Evolutionary conservation across 495 filamentous ascomycete genomes (phyloP).

Genomic region (Podospora australis): DNA sequence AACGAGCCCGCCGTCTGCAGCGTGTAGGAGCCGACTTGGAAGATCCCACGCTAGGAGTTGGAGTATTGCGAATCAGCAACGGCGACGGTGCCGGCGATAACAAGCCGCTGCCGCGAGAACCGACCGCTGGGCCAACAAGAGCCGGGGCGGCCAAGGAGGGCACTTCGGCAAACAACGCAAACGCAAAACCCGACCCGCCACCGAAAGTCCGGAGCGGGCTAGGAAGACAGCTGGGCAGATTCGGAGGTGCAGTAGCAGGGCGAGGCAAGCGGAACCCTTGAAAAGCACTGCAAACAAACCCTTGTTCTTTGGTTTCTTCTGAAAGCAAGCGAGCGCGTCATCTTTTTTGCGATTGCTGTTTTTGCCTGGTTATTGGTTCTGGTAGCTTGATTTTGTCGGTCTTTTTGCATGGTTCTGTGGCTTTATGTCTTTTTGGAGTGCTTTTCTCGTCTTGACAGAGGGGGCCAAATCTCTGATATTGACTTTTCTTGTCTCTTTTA

Average conservation of each 20-base stretch:
- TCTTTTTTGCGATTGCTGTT: neutral
- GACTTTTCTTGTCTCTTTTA: neutral
- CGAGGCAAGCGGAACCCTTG: constrained; percentile 39
- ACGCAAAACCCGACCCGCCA: constrained; percentile 28
- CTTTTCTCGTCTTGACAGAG: neutral
- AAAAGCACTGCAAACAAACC: neutral
- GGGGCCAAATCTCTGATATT: no score
- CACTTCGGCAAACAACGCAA: constrained; percentile 8
- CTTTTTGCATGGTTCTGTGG: neutral
- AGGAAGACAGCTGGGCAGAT: constrained; percentile 59
- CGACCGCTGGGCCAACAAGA: constrained; percentile 30
- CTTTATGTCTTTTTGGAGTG: neutral
- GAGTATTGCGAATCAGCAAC: constrained; percentile 36
- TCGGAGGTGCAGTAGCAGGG: constrained; percentile 60
- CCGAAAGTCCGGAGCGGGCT: constrained; percentile 58
- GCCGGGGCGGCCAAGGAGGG: constrained; percentile 29
- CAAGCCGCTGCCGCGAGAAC: constrained; percentile 26
- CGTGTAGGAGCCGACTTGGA: constrained; percentile 34
- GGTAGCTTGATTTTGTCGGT: neutral
- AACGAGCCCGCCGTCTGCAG: constrained; percentile 55
- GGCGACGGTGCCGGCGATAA: constrained; percentile 36
- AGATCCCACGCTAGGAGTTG: constrained; percentile 31
- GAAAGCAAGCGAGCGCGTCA: neutral
- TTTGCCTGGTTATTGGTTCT: constrained; percentile 1
- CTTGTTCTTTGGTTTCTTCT: constrained; percentile 3